Evolutionary conservation across 805 yeast species (phyloP).

Genomic region (Komagataella pastoris): DNA sequence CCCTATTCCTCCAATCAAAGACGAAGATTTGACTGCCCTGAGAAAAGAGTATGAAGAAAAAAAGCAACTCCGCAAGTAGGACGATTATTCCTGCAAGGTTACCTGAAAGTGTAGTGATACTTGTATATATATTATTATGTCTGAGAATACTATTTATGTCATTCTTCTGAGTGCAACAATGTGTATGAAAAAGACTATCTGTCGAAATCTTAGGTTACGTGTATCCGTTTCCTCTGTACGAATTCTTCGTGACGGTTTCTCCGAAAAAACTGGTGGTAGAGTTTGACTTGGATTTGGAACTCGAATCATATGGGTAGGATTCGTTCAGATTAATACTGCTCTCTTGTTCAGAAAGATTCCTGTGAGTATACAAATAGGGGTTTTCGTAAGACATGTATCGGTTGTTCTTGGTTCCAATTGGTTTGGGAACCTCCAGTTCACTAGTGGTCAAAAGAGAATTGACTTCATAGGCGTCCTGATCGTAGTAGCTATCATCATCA

Average conservation of each 20-base stretch:
- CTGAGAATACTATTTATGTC: neutral
- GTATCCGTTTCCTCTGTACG: neutral
- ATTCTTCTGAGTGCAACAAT: neutral
- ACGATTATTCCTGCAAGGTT: neutral
- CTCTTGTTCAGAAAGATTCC: neutral
- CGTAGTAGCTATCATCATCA: neutral
- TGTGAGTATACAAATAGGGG: neutral
- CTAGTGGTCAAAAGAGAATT: neutral
- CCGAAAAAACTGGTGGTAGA: neutral
- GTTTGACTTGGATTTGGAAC: constrained; percentile 12
- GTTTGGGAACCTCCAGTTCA: neutral
- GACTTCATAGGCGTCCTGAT: neutral
- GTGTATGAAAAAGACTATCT: neutral
- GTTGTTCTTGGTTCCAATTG: neutral
- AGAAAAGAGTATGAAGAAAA: constrained; percentile 55
- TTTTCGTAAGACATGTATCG: neutral
- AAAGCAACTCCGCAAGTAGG: constrained; percentile 8
- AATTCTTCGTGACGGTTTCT: neutral
- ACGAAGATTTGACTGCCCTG: constrained; percentile 59
- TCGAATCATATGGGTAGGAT: neutral
- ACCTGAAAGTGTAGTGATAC: neutral
- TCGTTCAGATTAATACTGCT: neutral
- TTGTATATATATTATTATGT: neutral
- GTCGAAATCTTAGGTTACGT: neutral
- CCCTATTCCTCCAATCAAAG: constrained; percentile 87